These are phyloP conservation scores for Nematocida ironsii DNA, from an alignment of 371 early-diverging fungal species.

Conservation along the genomic window DNA sequence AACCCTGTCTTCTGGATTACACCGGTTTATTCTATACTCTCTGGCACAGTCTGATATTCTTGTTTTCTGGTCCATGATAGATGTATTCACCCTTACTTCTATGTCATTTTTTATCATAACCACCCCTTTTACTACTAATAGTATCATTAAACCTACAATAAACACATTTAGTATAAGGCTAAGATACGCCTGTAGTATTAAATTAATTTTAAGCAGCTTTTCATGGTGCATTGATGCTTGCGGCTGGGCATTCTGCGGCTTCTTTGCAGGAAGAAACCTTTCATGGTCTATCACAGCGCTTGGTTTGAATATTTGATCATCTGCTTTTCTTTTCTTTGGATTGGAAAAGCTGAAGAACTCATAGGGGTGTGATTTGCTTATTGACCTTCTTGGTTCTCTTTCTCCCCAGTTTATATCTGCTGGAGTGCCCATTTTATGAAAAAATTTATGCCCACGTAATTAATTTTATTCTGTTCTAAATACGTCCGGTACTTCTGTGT, in stretches of 20 bases:
- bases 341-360: not conserved
- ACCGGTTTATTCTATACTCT: slow-evolving; percentile 75
- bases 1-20: slow-evolving; percentile 74
- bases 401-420: slow-evolving; percentile 56
- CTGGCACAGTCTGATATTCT: slow-evolving; percentile 73
- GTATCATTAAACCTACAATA: slow-evolving; percentile 44
- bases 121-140: slow-evolving; percentile 52
- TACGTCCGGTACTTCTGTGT: not conserved
- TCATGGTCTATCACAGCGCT: not conserved
- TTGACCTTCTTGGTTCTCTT: slow-evolving; percentile 11
- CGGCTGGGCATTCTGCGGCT: slow-evolving; percentile 7
- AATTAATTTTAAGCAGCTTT: slow-evolving; percentile 30
- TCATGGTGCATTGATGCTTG: not conserved
- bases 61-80: slow-evolving; percentile 37
- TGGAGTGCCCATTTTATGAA: slow-evolving; percentile 1
- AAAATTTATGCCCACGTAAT: slow-evolving; percentile 12
- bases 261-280: not conserved
- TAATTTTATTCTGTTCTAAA: not conserved
- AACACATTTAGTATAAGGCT: slow-evolving; percentile 61
- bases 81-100: slow-evolving; percentile 43
- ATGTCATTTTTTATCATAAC: slow-evolving; percentile 65
- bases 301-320: not conserved
- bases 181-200: slow-evolving; percentile 54
- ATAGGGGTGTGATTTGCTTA: slow-evolving; percentile 46
- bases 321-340: slow-evolving; percentile 22